phyloP scores from a whole-genome alignment of 164 flowering plant species.

The Vitis labrusca region DNA sequence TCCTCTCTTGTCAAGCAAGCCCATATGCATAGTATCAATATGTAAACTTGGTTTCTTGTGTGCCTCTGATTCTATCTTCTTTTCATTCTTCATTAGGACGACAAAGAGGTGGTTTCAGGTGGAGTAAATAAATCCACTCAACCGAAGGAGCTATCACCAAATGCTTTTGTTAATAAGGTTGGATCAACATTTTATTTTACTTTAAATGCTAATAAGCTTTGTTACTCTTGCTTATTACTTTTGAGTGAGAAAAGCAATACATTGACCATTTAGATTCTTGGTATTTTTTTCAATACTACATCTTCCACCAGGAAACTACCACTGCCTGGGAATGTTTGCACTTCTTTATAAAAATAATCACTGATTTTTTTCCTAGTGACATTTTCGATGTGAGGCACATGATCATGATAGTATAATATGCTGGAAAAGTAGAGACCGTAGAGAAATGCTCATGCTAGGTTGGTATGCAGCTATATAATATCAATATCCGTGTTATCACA shows the following conservation, averaged over 20 bases:
- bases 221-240: neutral
- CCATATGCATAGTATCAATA: neutral
- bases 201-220: neutral
- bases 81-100: constrained; percentile 23
- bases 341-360: too few species aligned
- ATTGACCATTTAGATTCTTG: neutral
- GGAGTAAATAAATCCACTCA: constrained; percentile 14
- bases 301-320: too few species aligned
- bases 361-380: too few species aligned
- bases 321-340: too few species aligned
- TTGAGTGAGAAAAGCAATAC: neutral
- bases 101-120: constrained; percentile 7
- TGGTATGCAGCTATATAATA: too few species aligned
- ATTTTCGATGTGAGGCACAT: too few species aligned
- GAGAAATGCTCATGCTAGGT: too few species aligned
- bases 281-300: neutral
- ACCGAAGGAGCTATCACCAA: constrained; percentile 24
- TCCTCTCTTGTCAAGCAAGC: too few species aligned
- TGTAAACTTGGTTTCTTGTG: neutral
- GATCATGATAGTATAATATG: too few species aligned
- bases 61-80: neutral
- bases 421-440: too few species aligned
- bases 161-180: constrained; percentile 56
- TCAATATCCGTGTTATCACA: too few species aligned
- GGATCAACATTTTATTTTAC: constrained; percentile 5